These are phyloP conservation scores for Misopates orontium DNA, from an alignment of 257 asterid genomes.

Conservation along the genomic window DNA sequence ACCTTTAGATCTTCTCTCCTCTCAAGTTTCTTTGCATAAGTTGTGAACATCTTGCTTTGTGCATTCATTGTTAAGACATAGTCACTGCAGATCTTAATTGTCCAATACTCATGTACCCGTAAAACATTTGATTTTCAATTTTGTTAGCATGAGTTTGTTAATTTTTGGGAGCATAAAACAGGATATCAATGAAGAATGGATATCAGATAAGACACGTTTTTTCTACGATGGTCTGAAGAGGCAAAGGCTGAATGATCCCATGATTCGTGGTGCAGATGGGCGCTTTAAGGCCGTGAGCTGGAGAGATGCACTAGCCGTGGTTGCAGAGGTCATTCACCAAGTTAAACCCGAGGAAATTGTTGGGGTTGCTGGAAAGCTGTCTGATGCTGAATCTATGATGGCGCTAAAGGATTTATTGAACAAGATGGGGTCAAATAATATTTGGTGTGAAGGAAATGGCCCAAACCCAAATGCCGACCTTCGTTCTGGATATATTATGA, in stretches of 20 bases:
- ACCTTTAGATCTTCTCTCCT: no score
- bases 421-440: conserved; percentile 88
- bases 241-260: conserved; percentile 96
- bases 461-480: conserved; percentile 78
- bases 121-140: not conserved
- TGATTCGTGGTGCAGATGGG: conserved; percentile 96
- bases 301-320: conserved; percentile 89
- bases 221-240: conserved; percentile 97
- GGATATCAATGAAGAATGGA: conserved; percentile 99
- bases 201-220: conserved; percentile 98
- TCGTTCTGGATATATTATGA: conserved; percentile 95
- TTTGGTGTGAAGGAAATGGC: conserved; percentile 97
- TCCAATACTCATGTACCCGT: not conserved
- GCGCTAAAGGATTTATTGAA: conserved; percentile 90
- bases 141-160: not conserved
- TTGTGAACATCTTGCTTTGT: no score
- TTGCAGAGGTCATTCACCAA: conserved; percentile 80
- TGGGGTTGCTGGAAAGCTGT: conserved; percentile 94
- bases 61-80: no score
- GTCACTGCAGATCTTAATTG: no score
- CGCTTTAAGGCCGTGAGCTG: conserved; percentile 92
- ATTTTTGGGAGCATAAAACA: conserved; percentile 33
- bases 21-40: no score
- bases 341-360: conserved; percentile 82
- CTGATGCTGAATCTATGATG: conserved; percentile 98